Percentiles rank a stretch among this genome's conserved stretches.
These are phyloP conservation scores for Backusella morwellensis DNA, from an alignment of 192 early-diverging fungal species.

Conservation along the genomic window DNA sequence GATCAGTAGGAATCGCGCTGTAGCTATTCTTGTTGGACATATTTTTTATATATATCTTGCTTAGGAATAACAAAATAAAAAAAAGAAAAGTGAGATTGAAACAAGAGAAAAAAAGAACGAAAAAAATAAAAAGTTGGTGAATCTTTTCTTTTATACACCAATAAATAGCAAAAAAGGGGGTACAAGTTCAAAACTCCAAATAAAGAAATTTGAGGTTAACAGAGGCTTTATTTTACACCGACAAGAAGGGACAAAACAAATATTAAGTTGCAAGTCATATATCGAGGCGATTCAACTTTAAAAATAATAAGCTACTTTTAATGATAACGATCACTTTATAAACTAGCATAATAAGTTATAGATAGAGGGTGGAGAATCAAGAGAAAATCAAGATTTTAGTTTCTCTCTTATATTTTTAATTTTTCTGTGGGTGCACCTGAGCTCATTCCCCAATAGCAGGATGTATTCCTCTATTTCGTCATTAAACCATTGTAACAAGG, in stretches of 20 bases:
- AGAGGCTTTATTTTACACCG: background rate
- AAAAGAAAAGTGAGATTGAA: background rate
- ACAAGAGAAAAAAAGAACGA: background rate
- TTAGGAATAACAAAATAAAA: background rate
- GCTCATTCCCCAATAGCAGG: background rate
- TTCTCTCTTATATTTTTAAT: background rate
- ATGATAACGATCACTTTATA: background rate
- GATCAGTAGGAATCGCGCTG: slow-evolving; percentile 20
- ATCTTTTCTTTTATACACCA: background rate
- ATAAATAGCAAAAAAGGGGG: background rate
- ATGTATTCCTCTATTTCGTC: background rate
- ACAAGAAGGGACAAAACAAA: slow-evolving; percentile 3
- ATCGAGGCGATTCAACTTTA: background rate
- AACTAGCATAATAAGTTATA: background rate
- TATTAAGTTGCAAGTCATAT: background rate
- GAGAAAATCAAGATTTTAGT: background rate
- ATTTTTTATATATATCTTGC: background rate
- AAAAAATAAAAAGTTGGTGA: background rate
- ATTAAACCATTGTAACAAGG: background rate
- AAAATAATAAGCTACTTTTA: background rate
- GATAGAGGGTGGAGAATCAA: background rate
- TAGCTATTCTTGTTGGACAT: slow-evolving; percentile 14
- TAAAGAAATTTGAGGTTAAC: background rate
- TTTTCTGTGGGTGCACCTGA: background rate
- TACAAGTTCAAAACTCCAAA: background rate